Evolutionary conservation across 345 rosid species (phyloP).

Genomic region (Eucalyptus cloeziana): DNA sequence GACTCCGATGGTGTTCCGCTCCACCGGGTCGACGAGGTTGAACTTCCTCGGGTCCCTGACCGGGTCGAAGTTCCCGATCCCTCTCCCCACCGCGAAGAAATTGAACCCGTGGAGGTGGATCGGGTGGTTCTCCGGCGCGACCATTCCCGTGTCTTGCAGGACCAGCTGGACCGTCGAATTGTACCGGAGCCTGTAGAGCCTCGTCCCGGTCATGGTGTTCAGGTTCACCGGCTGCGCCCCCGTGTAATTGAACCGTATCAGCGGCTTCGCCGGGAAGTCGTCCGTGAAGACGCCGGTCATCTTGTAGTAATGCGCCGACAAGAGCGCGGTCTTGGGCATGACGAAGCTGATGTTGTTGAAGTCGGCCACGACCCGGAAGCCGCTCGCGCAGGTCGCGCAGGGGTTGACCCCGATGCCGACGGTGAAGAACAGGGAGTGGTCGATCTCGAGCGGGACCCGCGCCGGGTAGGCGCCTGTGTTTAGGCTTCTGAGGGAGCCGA

Average conservation of each 20-base stretch:
- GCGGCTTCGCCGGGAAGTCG: conserved; percentile 69
- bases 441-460: conserved; percentile 46
- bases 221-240: conserved; percentile 50
- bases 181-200: conserved; percentile 42
- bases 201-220: conserved; percentile 59
- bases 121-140: conserved; percentile 78
- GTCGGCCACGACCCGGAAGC: conserved; percentile 53
- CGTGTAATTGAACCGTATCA: conserved; percentile 36
- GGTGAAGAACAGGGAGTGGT: conserved; percentile 58
- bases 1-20: conserved; percentile 78
- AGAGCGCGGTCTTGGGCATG: conserved; percentile 54
- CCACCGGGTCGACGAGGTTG: conserved; percentile 85
- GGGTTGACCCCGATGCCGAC: conserved; percentile 63
- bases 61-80: conserved; percentile 58
- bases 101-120: conserved; percentile 89
- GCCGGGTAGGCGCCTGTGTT: conserved; percentile 58
- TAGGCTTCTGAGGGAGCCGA: conserved; percentile 44
- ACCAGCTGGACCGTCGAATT: conserved; percentile 70
- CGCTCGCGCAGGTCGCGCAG: conserved; percentile 47
- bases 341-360: conserved; percentile 71
- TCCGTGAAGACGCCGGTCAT: conserved; percentile 56
- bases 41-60: conserved; percentile 44
- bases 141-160: conserved; percentile 71
- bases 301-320: conserved; percentile 74
- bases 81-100: conserved; percentile 73